Percentiles rank a stretch among this genome's conserved stretches.
These are phyloP conservation scores for Gracilaria domingensis DNA, from an alignment of 23 red algal species.

Conservation along the genomic window DNA sequence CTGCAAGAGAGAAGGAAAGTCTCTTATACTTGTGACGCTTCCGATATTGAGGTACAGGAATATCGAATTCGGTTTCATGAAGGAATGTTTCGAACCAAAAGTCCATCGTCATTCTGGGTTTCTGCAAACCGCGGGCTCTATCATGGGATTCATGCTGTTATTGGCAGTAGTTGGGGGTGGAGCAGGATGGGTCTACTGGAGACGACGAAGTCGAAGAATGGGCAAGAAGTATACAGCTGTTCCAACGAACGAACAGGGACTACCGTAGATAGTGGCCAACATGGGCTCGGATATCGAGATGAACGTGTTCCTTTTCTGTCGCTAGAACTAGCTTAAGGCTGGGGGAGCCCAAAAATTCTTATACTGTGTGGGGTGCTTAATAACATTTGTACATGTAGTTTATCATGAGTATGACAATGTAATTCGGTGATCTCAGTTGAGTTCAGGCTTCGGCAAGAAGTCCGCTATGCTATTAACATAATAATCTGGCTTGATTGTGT, in stretches of 20 bases:
- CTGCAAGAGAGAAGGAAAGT: slow-evolving; percentile 55
- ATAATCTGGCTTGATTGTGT: slow-evolving; percentile 83
- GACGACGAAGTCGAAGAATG: slow-evolving; percentile 33
- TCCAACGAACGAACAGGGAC: neutral
- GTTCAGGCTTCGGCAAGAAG: slow-evolving; percentile 68
- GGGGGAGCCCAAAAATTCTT: neutral
- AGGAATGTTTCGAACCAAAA: slow-evolving; percentile 62
- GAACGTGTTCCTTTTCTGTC: neutral
- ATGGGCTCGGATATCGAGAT: neutral
- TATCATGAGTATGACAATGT: neutral
- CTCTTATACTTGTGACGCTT: slow-evolving; percentile 65
- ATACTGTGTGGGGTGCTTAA: slow-evolving; percentile 13
- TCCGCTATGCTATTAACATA: slow-evolving; percentile 91
- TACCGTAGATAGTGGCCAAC: neutral
- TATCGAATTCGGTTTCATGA: slow-evolving; percentile 79
- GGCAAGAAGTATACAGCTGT: slow-evolving; percentile 36
- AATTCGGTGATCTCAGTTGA: slow-evolving; percentile 11
- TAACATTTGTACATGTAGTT: slow-evolving; percentile 43
- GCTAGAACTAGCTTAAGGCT: neutral
- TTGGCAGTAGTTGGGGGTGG: slow-evolving; percentile 36
- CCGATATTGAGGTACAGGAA: slow-evolving; percentile 65
- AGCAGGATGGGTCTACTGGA: slow-evolving; percentile 50
- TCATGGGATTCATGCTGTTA: slow-evolving; percentile 48
- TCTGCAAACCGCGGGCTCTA: slow-evolving; percentile 63
- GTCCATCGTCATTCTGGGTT: slow-evolving; percentile 54